Evolutionary conservation across 192 early-diverging fungal genomes (phyloP).

Genomic region (Coemansia sp.): DNA sequence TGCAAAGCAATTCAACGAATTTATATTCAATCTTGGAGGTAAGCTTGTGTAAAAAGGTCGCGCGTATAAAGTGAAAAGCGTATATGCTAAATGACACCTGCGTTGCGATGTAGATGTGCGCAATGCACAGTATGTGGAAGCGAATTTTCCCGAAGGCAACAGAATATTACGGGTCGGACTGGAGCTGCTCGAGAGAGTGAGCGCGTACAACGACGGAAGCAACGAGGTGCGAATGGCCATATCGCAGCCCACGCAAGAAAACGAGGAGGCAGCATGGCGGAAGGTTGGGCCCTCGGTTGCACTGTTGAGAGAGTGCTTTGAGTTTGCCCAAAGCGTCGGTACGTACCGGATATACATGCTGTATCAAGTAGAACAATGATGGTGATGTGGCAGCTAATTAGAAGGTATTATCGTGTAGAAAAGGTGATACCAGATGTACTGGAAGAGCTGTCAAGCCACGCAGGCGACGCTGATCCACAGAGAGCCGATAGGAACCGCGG

Average conservation of each 20-base stretch:
- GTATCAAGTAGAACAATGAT: neutral
- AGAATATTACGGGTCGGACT: constrained; percentile 20
- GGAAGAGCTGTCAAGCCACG: constrained; percentile 65
- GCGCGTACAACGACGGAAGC: constrained; percentile 39
- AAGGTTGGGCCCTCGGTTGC: constrained; percentile 77
- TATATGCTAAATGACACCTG: neutral
- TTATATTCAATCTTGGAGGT: constrained; percentile 53
- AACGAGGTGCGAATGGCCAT: constrained; percentile 68
- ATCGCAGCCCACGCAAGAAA: constrained; percentile 73
- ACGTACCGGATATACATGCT: constrained; percentile 29
- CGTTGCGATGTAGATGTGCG: constrained; percentile 19
- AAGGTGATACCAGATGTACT: constrained; percentile 63
- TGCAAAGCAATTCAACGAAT: constrained; percentile 52
- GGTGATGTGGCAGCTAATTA: neutral
- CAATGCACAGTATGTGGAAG: constrained; percentile 31
- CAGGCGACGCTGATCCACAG: constrained; percentile 23
- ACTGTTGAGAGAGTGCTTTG: constrained; percentile 78
- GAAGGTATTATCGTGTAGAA: constrained; percentile 47
- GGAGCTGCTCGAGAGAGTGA: constrained; percentile 35
- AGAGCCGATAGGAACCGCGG: constrained; percentile 62
- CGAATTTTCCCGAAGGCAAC: constrained; percentile 33
- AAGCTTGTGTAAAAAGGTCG: neutral
- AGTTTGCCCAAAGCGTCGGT: constrained; percentile 75
- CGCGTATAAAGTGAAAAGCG: neutral
- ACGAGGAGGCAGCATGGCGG: constrained; percentile 88